Percentiles rank a stretch among this genome's conserved stretches.
These are phyloP conservation scores for Boletus rubescentipes DNA, from an alignment of 768 basidiomycete species.

Conservation along the genomic window DNA sequence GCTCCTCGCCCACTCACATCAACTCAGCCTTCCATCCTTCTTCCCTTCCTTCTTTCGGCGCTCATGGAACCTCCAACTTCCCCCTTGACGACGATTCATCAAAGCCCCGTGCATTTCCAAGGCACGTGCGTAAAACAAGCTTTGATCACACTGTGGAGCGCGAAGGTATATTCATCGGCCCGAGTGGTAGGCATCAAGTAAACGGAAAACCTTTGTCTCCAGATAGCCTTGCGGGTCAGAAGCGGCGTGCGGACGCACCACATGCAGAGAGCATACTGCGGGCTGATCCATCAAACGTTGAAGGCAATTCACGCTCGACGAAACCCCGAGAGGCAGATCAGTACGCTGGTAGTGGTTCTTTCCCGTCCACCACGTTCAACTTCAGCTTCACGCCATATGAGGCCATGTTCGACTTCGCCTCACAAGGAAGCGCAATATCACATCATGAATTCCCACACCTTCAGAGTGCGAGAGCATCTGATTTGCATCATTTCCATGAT, in stretches of 20 bases:
- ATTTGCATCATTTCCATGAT: slow-evolving; percentile 32
- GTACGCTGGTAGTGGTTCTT: slow-evolving; percentile 45
- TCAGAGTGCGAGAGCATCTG: slow-evolving; percentile 29
- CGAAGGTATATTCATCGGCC: slow-evolving; percentile 56
- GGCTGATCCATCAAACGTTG: slow-evolving; percentile 66
- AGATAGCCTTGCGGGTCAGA: slow-evolving; percentile 65
- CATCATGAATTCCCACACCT: slow-evolving; percentile 38
- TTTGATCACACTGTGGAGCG: slow-evolving; percentile 89
- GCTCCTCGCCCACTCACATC: slow-evolving; percentile 41
- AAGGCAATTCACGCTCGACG: slow-evolving; percentile 33
- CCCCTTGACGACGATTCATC: slow-evolving; percentile 33
- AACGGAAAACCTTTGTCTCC: slow-evolving; percentile 72
- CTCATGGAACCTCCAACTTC: slow-evolving; percentile 53
- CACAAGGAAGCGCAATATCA: slow-evolving; percentile 32
- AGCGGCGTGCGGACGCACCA: slow-evolving; percentile 79
- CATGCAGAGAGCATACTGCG: slow-evolving; percentile 79
- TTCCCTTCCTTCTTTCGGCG: slow-evolving; percentile 70
- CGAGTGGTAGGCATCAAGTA: slow-evolving; percentile 74
- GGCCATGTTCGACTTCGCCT: slow-evolving; percentile 54
- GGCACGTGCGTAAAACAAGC: slow-evolving; percentile 89
- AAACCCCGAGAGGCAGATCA: slow-evolving; percentile 39
- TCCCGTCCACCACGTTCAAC: slow-evolving; percentile 69
- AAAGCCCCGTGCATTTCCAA: slow-evolving; percentile 63
- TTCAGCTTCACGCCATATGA: slow-evolving; percentile 73
- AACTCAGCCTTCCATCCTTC: slow-evolving; percentile 61